phyloP scores from a whole-genome alignment of 2,329 filamentous ascomycete genomes.

The Immersiporthe knoxdaviesiana region DNA sequence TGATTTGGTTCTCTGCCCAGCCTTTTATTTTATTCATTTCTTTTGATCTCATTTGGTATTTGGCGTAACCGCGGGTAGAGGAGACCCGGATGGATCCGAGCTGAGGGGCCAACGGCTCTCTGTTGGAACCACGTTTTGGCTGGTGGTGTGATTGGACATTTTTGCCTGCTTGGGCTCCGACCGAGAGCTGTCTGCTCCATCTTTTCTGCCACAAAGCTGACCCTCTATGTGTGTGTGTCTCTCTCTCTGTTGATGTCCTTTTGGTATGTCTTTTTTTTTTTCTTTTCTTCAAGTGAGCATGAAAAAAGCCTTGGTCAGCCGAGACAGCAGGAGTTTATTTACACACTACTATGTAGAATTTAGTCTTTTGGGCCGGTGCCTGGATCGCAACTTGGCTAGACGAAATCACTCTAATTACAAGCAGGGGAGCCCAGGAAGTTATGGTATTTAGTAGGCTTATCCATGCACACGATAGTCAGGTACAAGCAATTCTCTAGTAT shows the following conservation, averaged over 20 bases:
- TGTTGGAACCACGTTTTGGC: conserved; percentile 1
- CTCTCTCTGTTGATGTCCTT: too few species aligned
- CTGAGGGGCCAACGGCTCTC: neutral
- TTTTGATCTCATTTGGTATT: neutral
- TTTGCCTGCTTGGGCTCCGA: too few species aligned
- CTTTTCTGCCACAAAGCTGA: neutral
- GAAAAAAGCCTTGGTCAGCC: too few species aligned
- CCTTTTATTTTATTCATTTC: neutral
- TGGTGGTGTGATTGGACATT: neutral
- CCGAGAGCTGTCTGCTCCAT: neutral
- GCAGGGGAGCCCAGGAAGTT: too few species aligned
- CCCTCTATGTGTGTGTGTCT: neutral
- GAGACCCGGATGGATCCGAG: neutral
- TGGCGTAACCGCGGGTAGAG: too few species aligned
- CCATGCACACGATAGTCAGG: neutral
- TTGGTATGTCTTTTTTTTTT: too few species aligned
- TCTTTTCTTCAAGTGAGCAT: too few species aligned
- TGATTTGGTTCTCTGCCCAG: neutral
- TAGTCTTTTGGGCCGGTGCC: too few species aligned
- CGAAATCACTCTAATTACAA: neutral
- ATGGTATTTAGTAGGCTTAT: neutral
- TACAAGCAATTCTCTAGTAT: neutral
- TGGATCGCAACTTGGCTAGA: neutral
- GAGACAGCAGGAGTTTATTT: too few species aligned
- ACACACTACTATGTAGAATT: too few species aligned